phyloP scores from a whole-genome alignment of 1,139 yeast genomes.

The Pneumocystis canis region DNA sequence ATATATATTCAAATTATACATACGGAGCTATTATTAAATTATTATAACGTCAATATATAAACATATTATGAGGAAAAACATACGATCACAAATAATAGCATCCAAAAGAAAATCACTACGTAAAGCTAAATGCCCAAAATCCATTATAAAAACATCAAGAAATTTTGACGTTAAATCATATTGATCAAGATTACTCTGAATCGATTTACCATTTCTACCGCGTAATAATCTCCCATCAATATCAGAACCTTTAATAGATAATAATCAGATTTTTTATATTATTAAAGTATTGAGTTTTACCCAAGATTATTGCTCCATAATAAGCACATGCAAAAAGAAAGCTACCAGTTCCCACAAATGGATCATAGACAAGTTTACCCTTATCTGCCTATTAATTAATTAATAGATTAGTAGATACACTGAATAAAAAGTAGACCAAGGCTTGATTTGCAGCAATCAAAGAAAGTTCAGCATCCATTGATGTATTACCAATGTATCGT shows the following conservation, averaged over 20 bases:
- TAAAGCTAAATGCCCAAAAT: slow-evolving; percentile 80
- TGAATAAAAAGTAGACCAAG: slow-evolving; percentile 4
- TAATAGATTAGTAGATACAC: neutral
- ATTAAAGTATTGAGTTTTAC: neutral
- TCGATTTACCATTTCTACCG: slow-evolving; percentile 45
- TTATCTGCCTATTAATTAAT: slow-evolving; percentile 20
- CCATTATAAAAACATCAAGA: slow-evolving; percentile 77
- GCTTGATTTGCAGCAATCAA: slow-evolving; percentile 27
- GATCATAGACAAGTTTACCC: slow-evolving; percentile 69
- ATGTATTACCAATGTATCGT: slow-evolving; percentile 85
- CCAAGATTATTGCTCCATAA: slow-evolving; percentile 67
- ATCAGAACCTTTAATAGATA: slow-evolving; percentile 42
- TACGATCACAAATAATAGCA: slow-evolving; percentile 72
- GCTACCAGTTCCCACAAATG: slow-evolving; percentile 95
- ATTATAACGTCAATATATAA: neutral
- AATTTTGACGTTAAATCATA: slow-evolving; percentile 46
- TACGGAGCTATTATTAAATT: slow-evolving; percentile 36
- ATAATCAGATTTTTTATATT: neutral
- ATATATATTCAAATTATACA: neutral
- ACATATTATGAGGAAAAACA: neutral
- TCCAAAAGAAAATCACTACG: slow-evolving; percentile 51
- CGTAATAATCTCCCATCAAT: slow-evolving; percentile 73
- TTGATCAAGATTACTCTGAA: slow-evolving; percentile 56
- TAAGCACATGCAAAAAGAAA: slow-evolving; percentile 79
- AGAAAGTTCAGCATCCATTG: slow-evolving; percentile 56